Conservation (phyloP, 768 basidiomycete species). For the Agaricus blazei region DNA sequence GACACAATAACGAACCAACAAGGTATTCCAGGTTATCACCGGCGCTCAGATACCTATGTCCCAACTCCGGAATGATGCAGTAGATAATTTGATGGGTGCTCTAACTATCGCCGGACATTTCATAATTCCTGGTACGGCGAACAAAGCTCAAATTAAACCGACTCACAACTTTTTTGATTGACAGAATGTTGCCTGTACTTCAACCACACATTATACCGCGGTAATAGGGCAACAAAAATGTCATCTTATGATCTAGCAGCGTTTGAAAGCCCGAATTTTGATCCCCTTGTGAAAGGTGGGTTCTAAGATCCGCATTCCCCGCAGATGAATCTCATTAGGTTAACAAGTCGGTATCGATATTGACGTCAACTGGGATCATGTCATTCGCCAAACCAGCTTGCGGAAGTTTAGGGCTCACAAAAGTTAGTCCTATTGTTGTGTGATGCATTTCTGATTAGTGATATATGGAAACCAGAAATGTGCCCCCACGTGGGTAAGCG, state of each 20-base stretch:
- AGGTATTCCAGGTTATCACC: constrained; percentile 62
- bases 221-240: constrained; percentile 77
- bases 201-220: constrained; percentile 83
- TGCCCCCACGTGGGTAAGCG: constrained; percentile 73
- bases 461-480: constrained; percentile 46
- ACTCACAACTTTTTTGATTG: background rate
- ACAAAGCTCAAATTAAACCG: background rate
- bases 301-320: background rate
- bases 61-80: constrained; percentile 88
- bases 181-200: constrained; percentile 85
- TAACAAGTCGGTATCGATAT: constrained; percentile 82
- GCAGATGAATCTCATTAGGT: constrained; percentile 7
- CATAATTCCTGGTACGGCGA: constrained; percentile 73
- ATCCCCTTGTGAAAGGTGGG: constrained; percentile 75
- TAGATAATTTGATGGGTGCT: constrained; percentile 89
- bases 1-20: background rate
- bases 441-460: background rate
- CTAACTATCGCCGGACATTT: constrained; percentile 87
- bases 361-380: constrained; percentile 83
- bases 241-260: constrained; percentile 83
- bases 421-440: constrained; percentile 30
- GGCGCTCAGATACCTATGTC: constrained; percentile 93
- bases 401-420: constrained; percentile 81
- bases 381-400: constrained; percentile 76
- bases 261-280: constrained; percentile 81